Evolutionary conservation across 1,284 basidiomycete species (phyloP).

Genomic region (Rhodotorula glutinis): DNA sequence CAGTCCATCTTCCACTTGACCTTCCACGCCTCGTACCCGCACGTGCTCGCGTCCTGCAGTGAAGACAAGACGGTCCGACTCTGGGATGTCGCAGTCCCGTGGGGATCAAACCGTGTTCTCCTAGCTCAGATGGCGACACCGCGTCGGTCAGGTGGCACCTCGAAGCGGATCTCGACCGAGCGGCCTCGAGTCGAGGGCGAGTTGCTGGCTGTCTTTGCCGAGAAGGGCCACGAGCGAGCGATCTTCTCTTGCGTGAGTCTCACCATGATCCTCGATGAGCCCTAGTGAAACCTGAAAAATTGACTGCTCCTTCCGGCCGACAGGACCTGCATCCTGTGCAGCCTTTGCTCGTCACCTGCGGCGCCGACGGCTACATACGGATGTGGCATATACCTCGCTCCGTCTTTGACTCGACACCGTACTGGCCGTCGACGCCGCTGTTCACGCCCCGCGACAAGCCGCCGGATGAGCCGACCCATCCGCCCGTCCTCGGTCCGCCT

Average conservation of each 20-base stretch:
- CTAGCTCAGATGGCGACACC: not conserved
- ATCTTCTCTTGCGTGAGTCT: conserved; percentile 14
- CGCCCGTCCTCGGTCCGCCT: not conserved
- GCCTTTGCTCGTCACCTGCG: conserved; percentile 20
- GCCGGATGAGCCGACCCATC: not conserved
- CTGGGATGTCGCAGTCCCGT: conserved; percentile 38
- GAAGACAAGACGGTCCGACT: conserved; percentile 45
- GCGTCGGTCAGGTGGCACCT: too few species aligned
- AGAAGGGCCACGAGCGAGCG: conserved; percentile 5
- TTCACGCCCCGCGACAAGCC: not conserved
- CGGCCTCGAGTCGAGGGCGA: conserved; percentile 16
- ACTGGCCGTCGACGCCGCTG: conserved; percentile 1
- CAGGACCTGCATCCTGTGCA: conserved; percentile 22
- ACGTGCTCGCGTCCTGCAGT: conserved; percentile 46
- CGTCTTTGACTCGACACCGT: conserved; percentile 3
- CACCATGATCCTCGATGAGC: not conserved
- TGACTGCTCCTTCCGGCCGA: accelerated
- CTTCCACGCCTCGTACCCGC: conserved; percentile 42
- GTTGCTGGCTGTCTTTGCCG: conserved; percentile 5
- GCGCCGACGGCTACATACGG: conserved; percentile 20
- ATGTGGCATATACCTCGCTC: conserved; percentile 12
- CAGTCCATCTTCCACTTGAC: conserved; percentile 42
- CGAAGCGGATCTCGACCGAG: too few species aligned
- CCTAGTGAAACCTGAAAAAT: too few species aligned
- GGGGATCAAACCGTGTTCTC: conserved; percentile 11